A percentile compares a stretch with the other conserved stretches of the same genome.
Evolutionary conservation across 1,284 basidiomycete species (phyloP).

Genomic region (Trichosporon ovoides): DNA sequence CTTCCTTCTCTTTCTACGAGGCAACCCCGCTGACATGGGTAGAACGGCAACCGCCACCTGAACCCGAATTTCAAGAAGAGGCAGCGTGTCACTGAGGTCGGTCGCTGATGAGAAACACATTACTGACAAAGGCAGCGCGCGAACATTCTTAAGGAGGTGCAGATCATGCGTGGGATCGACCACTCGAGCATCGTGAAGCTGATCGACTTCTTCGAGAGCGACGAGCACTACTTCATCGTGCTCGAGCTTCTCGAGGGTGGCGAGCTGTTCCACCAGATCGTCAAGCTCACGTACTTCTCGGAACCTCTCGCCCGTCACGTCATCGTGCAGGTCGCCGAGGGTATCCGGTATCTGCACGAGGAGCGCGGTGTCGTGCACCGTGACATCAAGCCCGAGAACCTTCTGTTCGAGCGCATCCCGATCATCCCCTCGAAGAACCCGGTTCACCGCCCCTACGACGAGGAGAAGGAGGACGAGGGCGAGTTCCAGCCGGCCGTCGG

Average conservation of each 20-base stretch:
- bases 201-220: constrained; percentile 80
- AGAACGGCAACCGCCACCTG: constrained; percentile 87
- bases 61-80: constrained; percentile 86
- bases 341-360: constrained; percentile 93
- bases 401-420: constrained; percentile 90
- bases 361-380: constrained; percentile 84
- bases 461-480: constrained; percentile 98
- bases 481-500: constrained; percentile 87
- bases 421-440: constrained; percentile 80
- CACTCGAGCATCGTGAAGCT: constrained; percentile 89
- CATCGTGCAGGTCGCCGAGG: constrained; percentile 93
- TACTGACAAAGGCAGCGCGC: constrained; percentile 62
- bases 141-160: constrained; percentile 99
- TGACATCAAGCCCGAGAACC: constrained; percentile 98
- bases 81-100: constrained; percentile 91
- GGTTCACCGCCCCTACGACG: constrained; percentile 82
- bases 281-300: constrained; percentile 98
- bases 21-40: constrained; percentile 2
- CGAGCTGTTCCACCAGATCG: constrained; percentile 98
- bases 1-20: constrained; percentile 1
- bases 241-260: constrained; percentile 96
- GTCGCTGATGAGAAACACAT: constrained; percentile 19
- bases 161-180: constrained; percentile 95
- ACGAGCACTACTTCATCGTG: constrained; percentile 89
- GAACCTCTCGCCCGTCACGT: constrained; percentile 93